phyloP scores from a whole-genome alignment of 2,329 filamentous ascomycete species.

The Colletotrichum sp. region DNA sequence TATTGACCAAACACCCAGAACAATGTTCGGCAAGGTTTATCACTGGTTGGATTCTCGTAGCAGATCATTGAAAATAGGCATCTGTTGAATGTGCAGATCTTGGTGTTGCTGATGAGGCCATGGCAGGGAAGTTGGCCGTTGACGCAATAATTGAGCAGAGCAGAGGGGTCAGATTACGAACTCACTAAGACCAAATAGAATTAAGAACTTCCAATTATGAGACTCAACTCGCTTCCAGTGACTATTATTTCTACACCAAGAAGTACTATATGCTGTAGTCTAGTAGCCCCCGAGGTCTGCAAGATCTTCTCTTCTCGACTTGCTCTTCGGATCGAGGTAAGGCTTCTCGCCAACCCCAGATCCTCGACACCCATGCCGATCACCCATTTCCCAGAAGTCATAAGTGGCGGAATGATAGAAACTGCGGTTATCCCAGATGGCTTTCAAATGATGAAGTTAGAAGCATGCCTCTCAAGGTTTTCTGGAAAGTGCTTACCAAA shows the following conservation, averaged over 20 bases:
- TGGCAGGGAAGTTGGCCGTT: accelerated
- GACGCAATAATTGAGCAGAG: neutral
- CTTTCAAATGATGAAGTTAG: constrained; percentile 25
- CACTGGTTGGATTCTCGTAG: accelerated
- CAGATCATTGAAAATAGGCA: accelerated
- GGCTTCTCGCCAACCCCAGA: constrained; percentile 45
- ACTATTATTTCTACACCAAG: neutral
- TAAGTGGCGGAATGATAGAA: constrained; percentile 60
- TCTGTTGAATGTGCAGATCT: neutral
- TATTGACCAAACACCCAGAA: neutral
- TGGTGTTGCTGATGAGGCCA: neutral
- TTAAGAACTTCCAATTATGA: neutral
- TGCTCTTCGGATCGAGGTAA: constrained; percentile 40
- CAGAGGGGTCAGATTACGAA: neutral
- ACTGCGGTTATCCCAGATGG: constrained; percentile 69
- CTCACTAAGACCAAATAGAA: accelerated
- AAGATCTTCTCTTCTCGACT: constrained; percentile 40
- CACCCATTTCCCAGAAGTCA: constrained; percentile 58
- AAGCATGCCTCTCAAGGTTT: constrained; percentile 22
- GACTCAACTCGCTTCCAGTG: neutral
- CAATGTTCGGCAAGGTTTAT: neutral
- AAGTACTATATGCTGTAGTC: neutral
- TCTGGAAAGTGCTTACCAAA: constrained; percentile 21
- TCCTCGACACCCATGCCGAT: constrained; percentile 41
- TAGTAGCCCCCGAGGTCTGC: neutral